A percentile compares a stretch with the other conserved stretches of the same genome.
Evolutionary conservation across 768 basidiomycete species (phyloP).

Genomic region (Phlebiopsis gigantea): DNA sequence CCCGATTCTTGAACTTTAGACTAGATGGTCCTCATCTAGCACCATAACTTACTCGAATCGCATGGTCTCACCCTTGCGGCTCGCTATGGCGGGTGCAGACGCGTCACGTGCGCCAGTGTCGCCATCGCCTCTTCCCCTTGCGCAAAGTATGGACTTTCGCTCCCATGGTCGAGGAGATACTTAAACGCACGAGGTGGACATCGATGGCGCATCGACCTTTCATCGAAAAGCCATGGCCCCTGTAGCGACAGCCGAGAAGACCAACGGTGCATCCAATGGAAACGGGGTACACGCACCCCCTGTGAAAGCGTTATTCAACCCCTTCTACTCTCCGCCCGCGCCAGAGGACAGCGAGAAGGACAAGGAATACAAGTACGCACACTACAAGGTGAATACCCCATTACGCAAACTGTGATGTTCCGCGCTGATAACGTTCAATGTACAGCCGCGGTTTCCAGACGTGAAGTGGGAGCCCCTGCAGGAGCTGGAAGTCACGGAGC

Average conservation of each 20-base stretch:
- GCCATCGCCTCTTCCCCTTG: constrained; percentile 22
- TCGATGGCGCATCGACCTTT: background rate
- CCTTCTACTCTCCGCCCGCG: constrained; percentile 62
- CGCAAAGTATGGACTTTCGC: constrained; percentile 16
- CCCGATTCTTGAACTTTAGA: too few species aligned
- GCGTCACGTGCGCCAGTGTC: constrained; percentile 25
- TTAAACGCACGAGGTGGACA: constrained; percentile 3
- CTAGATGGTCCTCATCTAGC: background rate
- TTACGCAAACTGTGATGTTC: background rate
- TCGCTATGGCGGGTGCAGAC: background rate
- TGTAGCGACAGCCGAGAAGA: constrained; percentile 37
- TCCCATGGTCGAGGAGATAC: background rate
- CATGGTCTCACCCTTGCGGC: background rate
- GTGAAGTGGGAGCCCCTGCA: constrained; percentile 60
- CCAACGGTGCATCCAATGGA: constrained; percentile 18
- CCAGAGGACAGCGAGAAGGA: constrained; percentile 37
- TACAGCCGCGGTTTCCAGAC: constrained; percentile 59
- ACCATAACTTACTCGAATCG: background rate
- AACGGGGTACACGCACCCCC: constrained; percentile 23
- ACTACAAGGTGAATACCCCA: constrained; percentile 47
- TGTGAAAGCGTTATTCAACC: constrained; percentile 43
- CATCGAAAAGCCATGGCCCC: constrained; percentile 38
- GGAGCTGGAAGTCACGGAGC: constrained; percentile 56
- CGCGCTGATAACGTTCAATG: background rate
- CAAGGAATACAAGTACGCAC: constrained; percentile 44